Evolutionary conservation across 805 yeast genomes (phyloP).

Genomic region (Metschnikowia orientalis): DNA sequence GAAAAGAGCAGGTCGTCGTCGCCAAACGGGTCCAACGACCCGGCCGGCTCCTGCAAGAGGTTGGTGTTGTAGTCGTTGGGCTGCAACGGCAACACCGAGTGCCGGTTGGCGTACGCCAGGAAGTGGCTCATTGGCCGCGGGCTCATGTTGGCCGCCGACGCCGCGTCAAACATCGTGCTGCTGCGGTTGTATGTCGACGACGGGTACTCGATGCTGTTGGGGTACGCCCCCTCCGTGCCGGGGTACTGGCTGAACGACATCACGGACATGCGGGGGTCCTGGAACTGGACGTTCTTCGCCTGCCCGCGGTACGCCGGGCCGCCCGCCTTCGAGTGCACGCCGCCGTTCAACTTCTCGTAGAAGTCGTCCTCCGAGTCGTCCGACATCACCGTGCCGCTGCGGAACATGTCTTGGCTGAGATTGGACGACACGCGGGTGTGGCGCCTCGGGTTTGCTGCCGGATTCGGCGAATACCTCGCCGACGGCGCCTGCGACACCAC

Average conservation of each 20-base stretch:
- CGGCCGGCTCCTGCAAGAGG: slow-evolving; percentile 37
- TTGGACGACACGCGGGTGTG: slow-evolving; percentile 10
- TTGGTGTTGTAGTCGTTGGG: slow-evolving; percentile 35
- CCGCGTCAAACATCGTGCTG: slow-evolving; percentile 6
- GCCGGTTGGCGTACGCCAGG: slow-evolving; percentile 5
- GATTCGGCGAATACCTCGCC: not conserved
- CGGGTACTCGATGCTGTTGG: slow-evolving; percentile 14
- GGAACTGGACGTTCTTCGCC: slow-evolving; percentile 8
- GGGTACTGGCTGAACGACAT: slow-evolving; percentile 7
- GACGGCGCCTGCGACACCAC: too few relatives aligned
- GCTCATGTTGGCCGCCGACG: slow-evolving; percentile 1
- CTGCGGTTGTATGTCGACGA: slow-evolving; percentile 14
- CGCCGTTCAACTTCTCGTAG: slow-evolving; percentile 18
- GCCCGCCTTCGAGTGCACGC: slow-evolving; percentile 13
- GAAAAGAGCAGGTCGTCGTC: slow-evolving; percentile 42
- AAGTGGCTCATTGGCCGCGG: slow-evolving; percentile 2
- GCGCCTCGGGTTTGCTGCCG: slow-evolving; percentile 3
- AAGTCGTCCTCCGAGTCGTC: slow-evolving; percentile 17
- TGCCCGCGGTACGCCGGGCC: slow-evolving; percentile 2
- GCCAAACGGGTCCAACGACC: slow-evolving; percentile 39
- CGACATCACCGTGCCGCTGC: slow-evolving; percentile 6
- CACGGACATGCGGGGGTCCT: slow-evolving; percentile 8
- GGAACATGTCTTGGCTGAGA: slow-evolving; percentile 10
- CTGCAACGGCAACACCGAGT: slow-evolving; percentile 11
- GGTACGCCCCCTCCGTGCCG: slow-evolving; percentile 1